These are phyloP conservation scores for Kingdonia uniflora DNA, from an alignment of 164 flowering plant species.

Conservation along the genomic window DNA sequence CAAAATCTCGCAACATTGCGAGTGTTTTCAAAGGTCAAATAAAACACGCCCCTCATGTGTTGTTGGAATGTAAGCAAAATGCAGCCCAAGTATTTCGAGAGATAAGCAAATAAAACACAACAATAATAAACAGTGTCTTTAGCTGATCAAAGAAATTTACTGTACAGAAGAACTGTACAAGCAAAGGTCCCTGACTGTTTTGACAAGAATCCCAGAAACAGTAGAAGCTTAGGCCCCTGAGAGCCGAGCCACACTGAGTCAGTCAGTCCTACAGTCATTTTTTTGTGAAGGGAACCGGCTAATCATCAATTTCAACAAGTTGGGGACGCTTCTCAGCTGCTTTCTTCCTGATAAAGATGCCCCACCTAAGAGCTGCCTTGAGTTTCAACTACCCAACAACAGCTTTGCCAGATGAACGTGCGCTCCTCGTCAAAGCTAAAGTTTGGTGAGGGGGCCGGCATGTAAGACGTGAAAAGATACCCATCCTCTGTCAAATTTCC, in stretches of 20 bases:
- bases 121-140: slow-evolving; percentile 6
- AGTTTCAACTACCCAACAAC: slow-evolving; percentile 97
- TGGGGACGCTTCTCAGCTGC: slow-evolving; percentile 96
- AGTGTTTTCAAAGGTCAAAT: too few species aligned
- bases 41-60: too few species aligned
- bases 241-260: slow-evolving; percentile 4
- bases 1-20: too few species aligned
- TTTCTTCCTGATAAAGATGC: slow-evolving; percentile 78
- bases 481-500: slow-evolving; percentile 31
- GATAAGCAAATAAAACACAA: slow-evolving; percentile 7
- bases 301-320: slow-evolving; percentile 77
- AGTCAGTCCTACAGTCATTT: slow-evolving; percentile 3
- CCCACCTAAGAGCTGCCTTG: slow-evolving; percentile 96
- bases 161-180: slow-evolving; percentile 26
- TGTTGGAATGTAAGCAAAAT: too few species aligned
- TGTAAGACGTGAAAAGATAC: slow-evolving; percentile 29
- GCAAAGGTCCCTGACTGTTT: slow-evolving; percentile 7
- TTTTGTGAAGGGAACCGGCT: slow-evolving; percentile 14
- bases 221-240: slow-evolving; percentile 3
- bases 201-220: slow-evolving; percentile 6
- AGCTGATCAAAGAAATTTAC: slow-evolving; percentile 14
- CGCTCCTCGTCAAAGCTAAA: slow-evolving; percentile 43
- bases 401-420: slow-evolving; percentile 85
- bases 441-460: slow-evolving; percentile 33
- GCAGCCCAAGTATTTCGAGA: neutral